Evolutionary conservation across 1,139 yeast genomes (phyloP), one percentile per base, ranked within the genome.

Genomic region (Zygotorulaspora mrakii): DNA sequence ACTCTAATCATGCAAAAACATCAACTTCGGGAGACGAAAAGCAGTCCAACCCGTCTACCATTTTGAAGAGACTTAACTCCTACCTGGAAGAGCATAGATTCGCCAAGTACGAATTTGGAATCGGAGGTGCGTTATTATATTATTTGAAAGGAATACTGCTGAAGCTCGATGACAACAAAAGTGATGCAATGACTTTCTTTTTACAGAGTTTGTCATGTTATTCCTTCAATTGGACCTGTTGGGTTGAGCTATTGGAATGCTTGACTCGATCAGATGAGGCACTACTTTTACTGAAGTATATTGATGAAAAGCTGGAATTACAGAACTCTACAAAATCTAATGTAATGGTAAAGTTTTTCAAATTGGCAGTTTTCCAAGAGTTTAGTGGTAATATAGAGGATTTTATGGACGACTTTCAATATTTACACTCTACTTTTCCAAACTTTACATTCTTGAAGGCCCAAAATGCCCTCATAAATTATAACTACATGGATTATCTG

Each of bases 141-240:
- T 91, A 86, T 56, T 62, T 94, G 39, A 70, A 73, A 41, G 94
- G 95, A 1, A 61, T 84, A 4, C 69, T 84, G 2, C 71, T 80
- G 45, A 69, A 77, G 42, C 78, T 76, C 48, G 82, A 82, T 54
- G 79, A 80, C 45, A 78, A 82, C 48, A 66, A 66, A 18, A 54
- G 67, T 2, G 64, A 69, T 31, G 96, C 96, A 0, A 78, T 81
- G 43, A 67, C 70, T 17, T 67, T 69, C 35, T 70, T 88, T 31
- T 67, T 78, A 32, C 69, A 70, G 36, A 82, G 96, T 3, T 29
- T 67, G 12, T 54, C 59, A 18, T 28, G 73, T 18, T 87, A 82
- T 52, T 95, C 96, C 0, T 84, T 74, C 60, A 91, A 91, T 55
- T 91, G 97, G 97, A 77, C 91, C 40, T 85, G 94, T 44, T 94